A percentile compares a stretch with the other conserved stretches of the same genome.
Conservation (phyloP, 306 rosid genomes). For the Vigna nakashimae region DNA sequence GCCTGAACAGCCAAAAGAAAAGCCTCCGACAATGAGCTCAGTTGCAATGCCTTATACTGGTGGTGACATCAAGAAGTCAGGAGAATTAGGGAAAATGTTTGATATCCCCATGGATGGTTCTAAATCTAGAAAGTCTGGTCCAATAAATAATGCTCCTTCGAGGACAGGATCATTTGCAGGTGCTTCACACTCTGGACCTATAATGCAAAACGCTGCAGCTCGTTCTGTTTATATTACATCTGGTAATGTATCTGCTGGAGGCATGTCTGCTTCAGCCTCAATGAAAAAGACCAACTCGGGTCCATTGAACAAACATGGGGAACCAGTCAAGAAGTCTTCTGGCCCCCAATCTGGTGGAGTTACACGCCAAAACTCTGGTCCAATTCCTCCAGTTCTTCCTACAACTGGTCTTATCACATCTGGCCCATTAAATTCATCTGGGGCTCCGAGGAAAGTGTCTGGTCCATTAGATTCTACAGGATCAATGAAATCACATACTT, state of each 20-base stretch:
- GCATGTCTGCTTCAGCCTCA: slow-evolving; percentile 78
- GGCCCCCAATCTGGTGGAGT: slow-evolving; percentile 99
- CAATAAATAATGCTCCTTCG: slow-evolving; percentile 69
- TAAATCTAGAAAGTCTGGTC: slow-evolving; percentile 96
- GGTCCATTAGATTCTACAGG: slow-evolving; percentile 88
- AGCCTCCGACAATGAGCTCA: slow-evolving; percentile 92
- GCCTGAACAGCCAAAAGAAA: slow-evolving; percentile 99
- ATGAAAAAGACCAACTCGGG: slow-evolving; percentile 93
- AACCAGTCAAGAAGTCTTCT: slow-evolving; percentile 91
- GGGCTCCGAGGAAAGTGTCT: slow-evolving; percentile 97
- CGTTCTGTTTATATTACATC: slow-evolving; percentile 77
- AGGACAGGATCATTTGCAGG: slow-evolving; percentile 98
- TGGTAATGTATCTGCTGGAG: slow-evolving; percentile 74
- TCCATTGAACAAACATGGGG: slow-evolving; percentile 95
- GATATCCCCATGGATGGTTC: slow-evolving; percentile 91
- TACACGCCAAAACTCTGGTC: slow-evolving; percentile 98
- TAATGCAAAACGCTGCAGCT: slow-evolving; percentile 73
- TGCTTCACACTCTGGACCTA: slow-evolving; percentile 94
- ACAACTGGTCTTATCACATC: slow-evolving; percentile 96
- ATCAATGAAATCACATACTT: slow-evolving; percentile 73
- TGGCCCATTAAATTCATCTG: slow-evolving; percentile 94
- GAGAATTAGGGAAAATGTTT: slow-evolving; percentile 98
- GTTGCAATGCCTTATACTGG: slow-evolving; percentile 97
- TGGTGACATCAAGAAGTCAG: slow-evolving; percentile 93
- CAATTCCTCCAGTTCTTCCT: slow-evolving; percentile 92